Conservation (phyloP, 495 filamentous ascomycete genomes). For the Podospora bellae-mahoneyi region DNA sequence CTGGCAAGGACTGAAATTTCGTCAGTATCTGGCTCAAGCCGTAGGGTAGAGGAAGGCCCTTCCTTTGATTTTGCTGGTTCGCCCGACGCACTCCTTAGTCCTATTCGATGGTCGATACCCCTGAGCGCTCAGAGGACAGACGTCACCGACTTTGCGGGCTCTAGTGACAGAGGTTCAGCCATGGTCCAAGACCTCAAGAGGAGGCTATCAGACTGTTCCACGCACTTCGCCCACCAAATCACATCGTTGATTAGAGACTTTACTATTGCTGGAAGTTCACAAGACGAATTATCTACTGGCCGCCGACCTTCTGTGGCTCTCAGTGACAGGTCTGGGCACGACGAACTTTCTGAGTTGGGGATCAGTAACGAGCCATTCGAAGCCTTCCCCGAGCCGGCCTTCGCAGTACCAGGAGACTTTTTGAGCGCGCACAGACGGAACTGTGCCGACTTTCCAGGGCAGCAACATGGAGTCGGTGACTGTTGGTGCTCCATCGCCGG, state of each 20-base stretch:
- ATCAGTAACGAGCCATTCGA: conserved; percentile 15
- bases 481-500: conserved; percentile 43
- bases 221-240: conserved; percentile 28
- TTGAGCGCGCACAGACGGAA: conserved; percentile 30
- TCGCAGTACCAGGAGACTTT: conserved; percentile 41
- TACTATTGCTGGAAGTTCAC: conserved; percentile 25
- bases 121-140: not conserved
- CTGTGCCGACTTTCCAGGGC: conserved; percentile 30
- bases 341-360: not conserved
- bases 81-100: not conserved
- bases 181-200: conserved; percentile 20
- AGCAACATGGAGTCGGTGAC: conserved; percentile 31
- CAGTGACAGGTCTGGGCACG: conserved; percentile 7
- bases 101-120: conserved; percentile 11
- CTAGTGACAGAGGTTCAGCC: conserved; percentile 6
- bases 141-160: not conserved
- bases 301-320: conserved; percentile 11
- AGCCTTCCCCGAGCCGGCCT: conserved; percentile 26
- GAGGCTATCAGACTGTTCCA: conserved; percentile 30
- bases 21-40: conserved; percentile 15
- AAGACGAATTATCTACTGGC: conserved; percentile 10
- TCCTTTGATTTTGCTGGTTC: conserved; percentile 18
- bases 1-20: conserved; percentile 15
- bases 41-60: conserved; percentile 13
- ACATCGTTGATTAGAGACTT: conserved; percentile 26